Conservation (phyloP, 495 filamentous ascomycete genomes). For the Aspergillus olivimuriae region DNA sequence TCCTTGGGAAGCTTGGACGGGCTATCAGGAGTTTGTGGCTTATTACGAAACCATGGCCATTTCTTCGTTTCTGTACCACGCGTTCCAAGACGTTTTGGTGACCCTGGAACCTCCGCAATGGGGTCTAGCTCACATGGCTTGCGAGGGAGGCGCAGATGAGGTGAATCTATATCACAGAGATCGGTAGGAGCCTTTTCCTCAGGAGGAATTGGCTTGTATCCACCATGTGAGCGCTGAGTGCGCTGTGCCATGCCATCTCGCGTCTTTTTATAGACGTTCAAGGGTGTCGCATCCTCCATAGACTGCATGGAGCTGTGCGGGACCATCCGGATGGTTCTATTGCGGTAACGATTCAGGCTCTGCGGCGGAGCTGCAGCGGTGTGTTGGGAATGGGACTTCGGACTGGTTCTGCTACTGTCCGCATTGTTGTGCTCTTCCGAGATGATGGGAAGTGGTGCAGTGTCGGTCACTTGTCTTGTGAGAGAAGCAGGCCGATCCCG, state of each 20-base stretch:
- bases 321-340: constrained; percentile 43
- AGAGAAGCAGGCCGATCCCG: too few relatives aligned
- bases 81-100: constrained; percentile 20
- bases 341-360: constrained; percentile 14
- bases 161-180: constrained; percentile 11
- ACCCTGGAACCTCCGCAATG: constrained; percentile 24
- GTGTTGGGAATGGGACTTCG: neutral
- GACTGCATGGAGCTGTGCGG: constrained; percentile 35
- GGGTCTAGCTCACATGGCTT: constrained; percentile 20
- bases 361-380: neutral
- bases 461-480: too few relatives aligned
- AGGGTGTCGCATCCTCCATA: constrained; percentile 37
- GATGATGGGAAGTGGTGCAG: constrained; percentile 44
- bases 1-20: constrained; percentile 13
- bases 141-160: constrained; percentile 13
- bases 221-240: neutral
- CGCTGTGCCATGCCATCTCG: neutral
- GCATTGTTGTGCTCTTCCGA: constrained; percentile 34
- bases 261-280: constrained; percentile 51
- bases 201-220: neutral
- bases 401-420: neutral
- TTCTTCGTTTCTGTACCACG: constrained; percentile 42
- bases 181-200: neutral
- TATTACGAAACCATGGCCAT: constrained; percentile 60
- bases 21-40: constrained; percentile 35